Evolutionary conservation across 805 yeast genomes (phyloP).

Genomic region (Blastobotrys terrestris): DNA sequence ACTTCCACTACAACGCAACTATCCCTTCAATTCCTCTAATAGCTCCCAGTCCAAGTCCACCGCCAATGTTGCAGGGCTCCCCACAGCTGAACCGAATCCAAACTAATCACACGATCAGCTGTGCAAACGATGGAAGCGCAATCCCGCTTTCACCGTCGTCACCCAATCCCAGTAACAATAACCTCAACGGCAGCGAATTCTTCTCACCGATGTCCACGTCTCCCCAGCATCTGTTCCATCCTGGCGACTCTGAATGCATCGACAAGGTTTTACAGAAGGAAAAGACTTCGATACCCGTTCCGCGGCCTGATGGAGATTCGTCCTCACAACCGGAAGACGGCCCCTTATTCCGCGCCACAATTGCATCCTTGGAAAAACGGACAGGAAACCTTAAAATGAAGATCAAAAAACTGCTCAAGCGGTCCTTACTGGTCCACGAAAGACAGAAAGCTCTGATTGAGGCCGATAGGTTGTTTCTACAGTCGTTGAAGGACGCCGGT

Average conservation of each 20-base stretch:
- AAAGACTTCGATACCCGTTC: conserved; percentile 16
- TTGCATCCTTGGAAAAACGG: conserved; percentile 34
- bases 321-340: conserved; percentile 38
- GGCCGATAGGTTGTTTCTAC: conserved; percentile 29
- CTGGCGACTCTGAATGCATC: conserved; percentile 5
- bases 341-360: conserved; percentile 38
- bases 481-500: conserved; percentile 27
- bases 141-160: neutral
- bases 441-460: conserved; percentile 30
- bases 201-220: neutral
- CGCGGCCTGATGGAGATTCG: conserved; percentile 26
- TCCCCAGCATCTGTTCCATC: neutral
- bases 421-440: conserved; percentile 29
- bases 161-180: neutral
- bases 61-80: neutral
- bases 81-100: neutral
- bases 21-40: neutral
- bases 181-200: neutral
- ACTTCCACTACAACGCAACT: neutral
- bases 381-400: conserved; percentile 30
- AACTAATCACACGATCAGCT: neutral
- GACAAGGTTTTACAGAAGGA: conserved; percentile 11
- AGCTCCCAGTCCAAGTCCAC: conserved; percentile 6
- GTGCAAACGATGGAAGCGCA: neutral
- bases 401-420: conserved; percentile 34